A percentile compares a stretch with the other conserved stretches of the same genome.
Evolutionary conservation across 768 basidiomycete genomes (phyloP).

Genomic region (Chalciporus chontae): DNA sequence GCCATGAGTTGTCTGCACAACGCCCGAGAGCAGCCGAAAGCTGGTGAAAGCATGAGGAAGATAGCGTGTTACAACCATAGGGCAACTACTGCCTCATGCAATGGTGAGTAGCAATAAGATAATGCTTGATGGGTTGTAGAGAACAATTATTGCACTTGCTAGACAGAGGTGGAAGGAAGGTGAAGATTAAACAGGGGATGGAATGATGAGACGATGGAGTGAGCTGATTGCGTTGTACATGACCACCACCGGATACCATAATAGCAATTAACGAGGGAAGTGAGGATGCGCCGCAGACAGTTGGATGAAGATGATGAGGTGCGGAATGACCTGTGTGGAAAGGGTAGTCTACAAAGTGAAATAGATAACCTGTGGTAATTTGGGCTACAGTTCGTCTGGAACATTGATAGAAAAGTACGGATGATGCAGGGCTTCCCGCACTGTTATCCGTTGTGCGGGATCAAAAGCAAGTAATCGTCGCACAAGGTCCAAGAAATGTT

Average conservation of each 20-base stretch:
- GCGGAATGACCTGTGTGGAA: constrained; percentile 19
- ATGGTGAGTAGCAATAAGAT: constrained; percentile 26
- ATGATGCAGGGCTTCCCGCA: constrained; percentile 83
- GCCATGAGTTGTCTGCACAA: constrained; percentile 4
- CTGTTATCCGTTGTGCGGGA: constrained; percentile 82
- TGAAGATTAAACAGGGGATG: constrained; percentile 28
- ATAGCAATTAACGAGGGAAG: constrained; percentile 31
- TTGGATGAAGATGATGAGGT: constrained; percentile 21
- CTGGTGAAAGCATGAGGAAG: constrained; percentile 9
- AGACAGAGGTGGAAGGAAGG: constrained; percentile 17
- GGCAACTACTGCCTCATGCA: constrained; percentile 13
- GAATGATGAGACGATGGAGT: constrained; percentile 24
- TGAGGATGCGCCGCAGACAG: constrained; percentile 22
- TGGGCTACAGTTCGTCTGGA: constrained; percentile 60
- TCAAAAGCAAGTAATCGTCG: constrained; percentile 86
- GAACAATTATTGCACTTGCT: constrained; percentile 30
- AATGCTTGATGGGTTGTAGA: constrained; percentile 25
- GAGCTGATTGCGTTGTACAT: constrained; percentile 35
- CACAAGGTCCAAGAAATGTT: constrained; percentile 84
- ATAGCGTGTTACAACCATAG: constrained; percentile 18
- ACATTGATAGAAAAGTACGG: constrained; percentile 77
- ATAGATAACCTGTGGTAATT: constrained; percentile 33
- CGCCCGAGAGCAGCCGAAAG: constrained; percentile 11
- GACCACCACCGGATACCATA: constrained; percentile 36
- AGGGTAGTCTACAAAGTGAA: constrained; percentile 32